Evolutionary conservation across 2,329 filamentous ascomycete genomes (phyloP), one percentile per base, ranked within the genome.

Genomic region (Capronia epimyces): DNA sequence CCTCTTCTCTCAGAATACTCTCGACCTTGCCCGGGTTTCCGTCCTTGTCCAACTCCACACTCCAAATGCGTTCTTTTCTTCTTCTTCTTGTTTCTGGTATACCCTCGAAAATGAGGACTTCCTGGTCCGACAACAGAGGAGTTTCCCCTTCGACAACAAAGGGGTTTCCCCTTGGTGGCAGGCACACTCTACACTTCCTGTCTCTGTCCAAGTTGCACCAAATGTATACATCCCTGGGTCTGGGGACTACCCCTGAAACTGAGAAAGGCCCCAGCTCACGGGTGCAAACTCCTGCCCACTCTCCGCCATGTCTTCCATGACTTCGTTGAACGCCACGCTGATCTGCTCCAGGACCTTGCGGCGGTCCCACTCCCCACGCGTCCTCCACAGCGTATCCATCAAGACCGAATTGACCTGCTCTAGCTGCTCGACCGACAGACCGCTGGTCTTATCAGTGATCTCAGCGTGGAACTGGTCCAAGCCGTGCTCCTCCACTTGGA

Each of bases 341-440:
- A 94, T 77, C 31, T 75, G 71, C 40, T 71, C 72, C 12, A 84
- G 76, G 12, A 95, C 89, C 61, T 77, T 76, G 62, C 82, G 84
- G 37, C 93, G 81, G 69, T 98, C 93, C 81, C 87, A 93, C 63
- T 94, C 84, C 42, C 81, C 78, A 43, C 89, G 79, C 53, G 79
- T 79, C 54, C 77, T 77, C 93, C 93, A 98, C 39, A 97, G 79
- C 57, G 84, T 82, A 54, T 91, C 86, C 91, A 97, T 97, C 57
- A 97, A 74, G 59, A 85, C 82, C 6, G 89, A 84, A 66, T 90
- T 90, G 66, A 96, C 84, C 69, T 97, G 91, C 73, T 97, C 91
- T 16, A 98, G 74, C 67, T 98, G 91, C 70, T 98, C 93, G 46
- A 98, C 87, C 0, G 84, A 87, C 66, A 87, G 87, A 1, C 87